Evolutionary conservation across 495 filamentous ascomycete species (phyloP).

Genomic region (Penicillium soppii): DNA sequence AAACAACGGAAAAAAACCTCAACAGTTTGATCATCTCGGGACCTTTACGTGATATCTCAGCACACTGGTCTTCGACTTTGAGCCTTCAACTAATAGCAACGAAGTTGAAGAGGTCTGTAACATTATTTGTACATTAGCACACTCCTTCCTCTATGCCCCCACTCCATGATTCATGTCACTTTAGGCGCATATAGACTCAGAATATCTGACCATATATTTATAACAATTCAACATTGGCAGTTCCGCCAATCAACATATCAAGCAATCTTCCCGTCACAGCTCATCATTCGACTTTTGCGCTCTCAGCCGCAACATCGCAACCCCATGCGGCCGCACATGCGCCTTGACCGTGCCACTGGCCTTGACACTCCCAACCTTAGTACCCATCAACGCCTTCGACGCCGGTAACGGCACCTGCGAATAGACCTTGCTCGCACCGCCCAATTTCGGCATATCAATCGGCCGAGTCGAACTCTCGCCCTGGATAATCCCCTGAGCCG

Average conservation of each 20-base stretch:
- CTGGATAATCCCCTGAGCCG: too few species aligned
- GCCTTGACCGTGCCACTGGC: conserved; percentile 40
- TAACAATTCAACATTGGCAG: conserved; percentile 16
- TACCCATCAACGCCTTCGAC: conserved; percentile 36
- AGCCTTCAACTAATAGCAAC: conserved; percentile 3
- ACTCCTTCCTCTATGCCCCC: conserved; percentile 19
- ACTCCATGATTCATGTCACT: conserved; percentile 12
- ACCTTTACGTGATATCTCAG: neutral
- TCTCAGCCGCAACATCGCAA: too few species aligned
- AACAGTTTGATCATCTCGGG: too few species aligned
- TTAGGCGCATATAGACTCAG: conserved; percentile 6
- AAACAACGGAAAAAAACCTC: too few species aligned
- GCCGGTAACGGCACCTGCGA: conserved; percentile 30
- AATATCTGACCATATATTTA: conserved; percentile 3
- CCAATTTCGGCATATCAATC: too few species aligned
- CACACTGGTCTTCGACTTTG: conserved; percentile 13
- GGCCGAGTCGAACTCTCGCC: too few species aligned
- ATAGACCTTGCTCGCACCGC: too few species aligned
- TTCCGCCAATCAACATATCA: too few species aligned
- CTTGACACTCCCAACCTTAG: conserved; percentile 37
- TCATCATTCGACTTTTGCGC: too few species aligned
- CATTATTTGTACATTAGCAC: conserved; percentile 17
- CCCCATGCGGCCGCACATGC: too few species aligned
- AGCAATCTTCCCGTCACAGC: too few species aligned
- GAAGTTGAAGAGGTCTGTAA: conserved; percentile 6